These are phyloP conservation scores for Syncephalastrum racemosum DNA, from an alignment of 371 early-diverging fungal genomes.

Conservation along the genomic window DNA sequence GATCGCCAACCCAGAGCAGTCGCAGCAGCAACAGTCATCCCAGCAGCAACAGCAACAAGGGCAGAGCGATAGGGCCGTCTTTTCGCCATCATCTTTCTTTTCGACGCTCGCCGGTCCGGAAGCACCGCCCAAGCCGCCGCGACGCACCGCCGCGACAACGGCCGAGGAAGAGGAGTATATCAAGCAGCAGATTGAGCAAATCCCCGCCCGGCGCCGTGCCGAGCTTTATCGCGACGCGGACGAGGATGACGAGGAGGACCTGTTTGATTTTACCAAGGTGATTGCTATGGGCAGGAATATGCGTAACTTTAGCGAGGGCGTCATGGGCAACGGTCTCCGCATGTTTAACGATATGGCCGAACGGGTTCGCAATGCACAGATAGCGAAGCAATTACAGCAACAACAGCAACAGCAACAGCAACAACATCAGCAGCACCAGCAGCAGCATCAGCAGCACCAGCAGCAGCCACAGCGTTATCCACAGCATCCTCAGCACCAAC, in stretches of 20 bases:
- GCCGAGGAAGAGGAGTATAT: background rate
- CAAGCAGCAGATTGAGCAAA: conserved; percentile 1
- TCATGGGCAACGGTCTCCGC: conserved; percentile 37
- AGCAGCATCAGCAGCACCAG: background rate
- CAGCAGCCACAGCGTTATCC: background rate
- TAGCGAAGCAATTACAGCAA: background rate
- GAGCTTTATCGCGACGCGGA: conserved; percentile 3
- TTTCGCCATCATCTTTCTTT: conserved; percentile 36
- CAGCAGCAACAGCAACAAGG: too few relatives aligned
- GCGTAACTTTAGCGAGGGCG: conserved; percentile 29
- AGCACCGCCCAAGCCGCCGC: too few relatives aligned
- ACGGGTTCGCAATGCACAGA: conserved; percentile 27
- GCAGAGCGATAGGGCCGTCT: conserved; percentile 11
- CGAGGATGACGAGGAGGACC: conserved; percentile 27
- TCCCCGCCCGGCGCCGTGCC: too few relatives aligned
- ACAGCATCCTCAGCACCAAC: background rate
- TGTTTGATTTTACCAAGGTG: conserved; percentile 46
- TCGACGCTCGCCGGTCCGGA: conserved; percentile 34
- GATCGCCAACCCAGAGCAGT: conserved; percentile 13
- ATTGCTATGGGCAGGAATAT: conserved; percentile 41
- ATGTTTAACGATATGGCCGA: conserved; percentile 40
- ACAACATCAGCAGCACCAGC: conserved; percentile 1
- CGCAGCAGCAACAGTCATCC: too few relatives aligned
- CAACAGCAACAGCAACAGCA: conserved; percentile 1
- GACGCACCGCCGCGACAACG: too few relatives aligned